A percentile compares a stretch with the other conserved stretches of the same genome.
Evolutionary conservation across 805 yeast genomes (phyloP).

Genomic region (Saccharomycopsis guyanensis): DNA sequence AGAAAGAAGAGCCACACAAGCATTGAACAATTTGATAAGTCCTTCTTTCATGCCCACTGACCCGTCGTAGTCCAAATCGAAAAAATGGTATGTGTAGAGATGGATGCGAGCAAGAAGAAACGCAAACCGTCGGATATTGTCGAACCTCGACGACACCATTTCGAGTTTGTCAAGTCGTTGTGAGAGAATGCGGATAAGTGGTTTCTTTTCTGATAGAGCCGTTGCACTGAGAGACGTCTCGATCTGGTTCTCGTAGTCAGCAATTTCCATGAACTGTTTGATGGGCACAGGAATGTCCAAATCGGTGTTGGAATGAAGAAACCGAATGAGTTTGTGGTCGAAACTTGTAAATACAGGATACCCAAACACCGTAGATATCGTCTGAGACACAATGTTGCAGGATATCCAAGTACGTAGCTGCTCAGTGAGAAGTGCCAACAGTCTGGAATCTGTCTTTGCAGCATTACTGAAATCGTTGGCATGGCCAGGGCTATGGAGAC

Average conservation of each 20-base stretch:
- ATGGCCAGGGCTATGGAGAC: constrained; percentile 75
- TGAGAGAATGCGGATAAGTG: constrained; percentile 62
- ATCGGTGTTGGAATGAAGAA: constrained; percentile 29
- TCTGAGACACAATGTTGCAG: constrained; percentile 84
- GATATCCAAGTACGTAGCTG: constrained; percentile 90
- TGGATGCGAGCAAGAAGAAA: constrained; percentile 74
- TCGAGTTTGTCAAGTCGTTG: constrained; percentile 75
- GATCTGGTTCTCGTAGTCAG: constrained; percentile 80
- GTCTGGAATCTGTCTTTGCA: constrained; percentile 28
- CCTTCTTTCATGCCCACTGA: constrained; percentile 63
- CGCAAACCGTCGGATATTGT: constrained; percentile 63
- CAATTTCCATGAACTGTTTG: constrained; percentile 72
- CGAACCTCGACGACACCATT: constrained; percentile 45
- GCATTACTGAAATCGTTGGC: constrained; percentile 45
- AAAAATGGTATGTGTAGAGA: constrained; percentile 70
- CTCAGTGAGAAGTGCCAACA: constrained; percentile 49
- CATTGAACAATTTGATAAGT: constrained; percentile 67
- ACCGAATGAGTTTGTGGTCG: constrained; percentile 54
- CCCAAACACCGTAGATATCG: constrained; percentile 87
- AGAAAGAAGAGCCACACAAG: constrained; percentile 61
- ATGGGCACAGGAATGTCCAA: constrained; percentile 49
- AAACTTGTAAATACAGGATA: constrained; percentile 89
- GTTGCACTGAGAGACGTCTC: constrained; percentile 70
- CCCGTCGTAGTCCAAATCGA: constrained; percentile 38
- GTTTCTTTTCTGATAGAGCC: constrained; percentile 63